Percentiles rank a stretch among this genome's conserved stretches.
phyloP scores from a whole-genome alignment of 2,329 filamentous ascomycete species.

The Scolecobasidium constrictum region DNA sequence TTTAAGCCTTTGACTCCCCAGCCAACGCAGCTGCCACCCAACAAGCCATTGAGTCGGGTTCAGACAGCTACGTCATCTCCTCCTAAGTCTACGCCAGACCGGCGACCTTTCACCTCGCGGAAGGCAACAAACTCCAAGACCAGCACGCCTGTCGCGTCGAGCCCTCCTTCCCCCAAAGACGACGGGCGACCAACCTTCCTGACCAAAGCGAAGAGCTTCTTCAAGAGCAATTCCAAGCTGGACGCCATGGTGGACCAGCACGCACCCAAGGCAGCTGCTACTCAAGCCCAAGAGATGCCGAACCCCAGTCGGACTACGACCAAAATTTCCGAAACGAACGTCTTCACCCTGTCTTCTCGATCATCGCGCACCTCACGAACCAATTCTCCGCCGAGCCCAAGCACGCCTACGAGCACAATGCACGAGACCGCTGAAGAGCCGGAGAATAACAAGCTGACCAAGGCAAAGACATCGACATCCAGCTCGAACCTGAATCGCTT shows the following conservation, averaged over 20 bases:
- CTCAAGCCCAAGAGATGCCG: not conserved
- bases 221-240: not conserved
- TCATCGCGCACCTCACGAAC: slow-evolving; percentile 1
- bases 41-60: not conserved
- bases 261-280: not conserved
- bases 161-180: not conserved
- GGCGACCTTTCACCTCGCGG: not conserved
- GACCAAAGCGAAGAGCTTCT: slow-evolving; percentile 6
- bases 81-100: not conserved
- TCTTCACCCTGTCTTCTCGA: slow-evolving; percentile 1
- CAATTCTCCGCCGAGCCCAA: slow-evolving; percentile 2
- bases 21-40: not conserved
- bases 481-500: slow-evolving; percentile 1
- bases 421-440: not conserved
- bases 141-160: not conserved
- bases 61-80: not conserved
- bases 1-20: not conserved
- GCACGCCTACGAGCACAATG: not conserved
- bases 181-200: slow-evolving; percentile 1
- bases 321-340: not conserved
- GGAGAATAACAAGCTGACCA: not conserved
- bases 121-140: not conserved
- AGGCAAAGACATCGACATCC: not conserved
- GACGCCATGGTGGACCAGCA: slow-evolving; percentile 5
- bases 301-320: not conserved